Conservation (phyloP, 2,329 filamentous ascomycete species). For the Ambrosiella xylebori region DNA sequence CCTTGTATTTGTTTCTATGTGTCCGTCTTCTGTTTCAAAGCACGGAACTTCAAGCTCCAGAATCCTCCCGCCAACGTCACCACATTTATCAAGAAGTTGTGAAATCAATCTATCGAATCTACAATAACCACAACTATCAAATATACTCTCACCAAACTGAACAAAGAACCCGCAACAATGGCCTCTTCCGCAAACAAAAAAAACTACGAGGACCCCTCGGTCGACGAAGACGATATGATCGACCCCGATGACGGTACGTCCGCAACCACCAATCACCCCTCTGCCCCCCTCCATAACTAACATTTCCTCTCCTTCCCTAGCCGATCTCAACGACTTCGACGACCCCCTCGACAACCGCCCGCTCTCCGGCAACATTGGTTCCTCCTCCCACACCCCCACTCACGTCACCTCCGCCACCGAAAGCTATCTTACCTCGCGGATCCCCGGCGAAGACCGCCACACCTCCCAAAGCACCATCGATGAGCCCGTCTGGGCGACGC, state of each 20-base stretch:
- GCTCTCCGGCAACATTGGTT: slow-evolving; percentile 68
- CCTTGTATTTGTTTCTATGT: neutral
- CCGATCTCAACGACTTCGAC: slow-evolving; percentile 82
- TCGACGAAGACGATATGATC: slow-evolving; percentile 54
- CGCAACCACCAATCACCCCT: neutral
- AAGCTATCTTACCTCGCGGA: slow-evolving; percentile 71
- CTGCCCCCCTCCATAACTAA: neutral
- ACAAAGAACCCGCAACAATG: slow-evolving; percentile 6
- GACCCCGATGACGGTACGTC: slow-evolving; percentile 58
- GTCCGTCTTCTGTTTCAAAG: neutral
- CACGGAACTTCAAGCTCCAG: neutral
- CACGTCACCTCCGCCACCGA: slow-evolving; percentile 41
- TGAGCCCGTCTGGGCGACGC: slow-evolving; percentile 92
- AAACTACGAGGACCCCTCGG: slow-evolving; percentile 23
- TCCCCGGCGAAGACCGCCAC: slow-evolving; percentile 81
- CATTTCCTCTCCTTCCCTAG: slow-evolving; percentile 24
- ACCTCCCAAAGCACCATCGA: slow-evolving; percentile 89
- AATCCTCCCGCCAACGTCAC: neutral
- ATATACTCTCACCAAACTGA: neutral
- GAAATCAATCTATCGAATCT: no score
- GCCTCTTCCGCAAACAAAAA: slow-evolving; percentile 12
- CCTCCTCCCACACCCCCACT: slow-evolving; percentile 27
- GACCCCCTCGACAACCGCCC: slow-evolving; percentile 69
- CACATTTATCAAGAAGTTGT: neutral
- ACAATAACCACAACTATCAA: neutral